These are phyloP conservation scores for Candida vartiovaarae DNA, from an alignment of 805 yeast species.

Conservation along the genomic window DNA sequence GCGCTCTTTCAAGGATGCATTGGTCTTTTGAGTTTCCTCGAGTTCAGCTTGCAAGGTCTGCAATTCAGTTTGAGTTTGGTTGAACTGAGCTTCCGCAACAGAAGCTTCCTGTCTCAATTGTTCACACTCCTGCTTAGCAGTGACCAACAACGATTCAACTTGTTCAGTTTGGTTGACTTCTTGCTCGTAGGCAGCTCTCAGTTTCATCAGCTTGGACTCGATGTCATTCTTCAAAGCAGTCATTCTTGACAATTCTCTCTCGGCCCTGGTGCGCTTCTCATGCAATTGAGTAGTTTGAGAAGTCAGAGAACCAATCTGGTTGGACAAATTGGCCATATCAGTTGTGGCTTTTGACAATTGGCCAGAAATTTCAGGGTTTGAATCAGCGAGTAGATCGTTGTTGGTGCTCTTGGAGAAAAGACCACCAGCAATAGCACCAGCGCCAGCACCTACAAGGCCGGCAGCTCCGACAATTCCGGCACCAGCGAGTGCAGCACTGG, in stretches of 20 bases:
- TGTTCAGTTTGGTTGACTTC: conserved; percentile 72
- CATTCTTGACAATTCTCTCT: conserved; percentile 66
- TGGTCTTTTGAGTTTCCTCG: conserved; percentile 64
- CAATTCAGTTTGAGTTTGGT: conserved; percentile 60
- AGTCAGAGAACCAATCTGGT: conserved; percentile 74
- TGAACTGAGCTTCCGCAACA: conserved; percentile 70
- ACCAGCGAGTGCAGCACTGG: conserved; percentile 4
- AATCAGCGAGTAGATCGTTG: conserved; percentile 49
- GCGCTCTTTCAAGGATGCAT: conserved; percentile 57
- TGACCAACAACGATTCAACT: conserved; percentile 55
- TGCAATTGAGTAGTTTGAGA: conserved; percentile 65
- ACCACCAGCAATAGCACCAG: conserved; percentile 7
- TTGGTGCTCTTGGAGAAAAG: conserved; percentile 16
- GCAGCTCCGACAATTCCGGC: conserved; percentile 3
- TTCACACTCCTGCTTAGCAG: conserved; percentile 60
- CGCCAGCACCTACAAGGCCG: conserved; percentile 4
- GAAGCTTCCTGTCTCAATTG: conserved; percentile 65
- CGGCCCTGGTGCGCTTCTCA: conserved; percentile 67
- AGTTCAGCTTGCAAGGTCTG: conserved; percentile 52
- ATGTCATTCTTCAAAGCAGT: conserved; percentile 63
- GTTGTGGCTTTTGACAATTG: conserved; percentile 73
- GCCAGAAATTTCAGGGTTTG: conserved; percentile 45
- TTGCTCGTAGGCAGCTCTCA: conserved; percentile 66
- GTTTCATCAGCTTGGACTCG: conserved; percentile 57
- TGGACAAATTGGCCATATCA: conserved; percentile 80